These are phyloP conservation scores for Cicer chorassanicum DNA, from an alignment of 306 rosid species.

Conservation along the genomic window DNA sequence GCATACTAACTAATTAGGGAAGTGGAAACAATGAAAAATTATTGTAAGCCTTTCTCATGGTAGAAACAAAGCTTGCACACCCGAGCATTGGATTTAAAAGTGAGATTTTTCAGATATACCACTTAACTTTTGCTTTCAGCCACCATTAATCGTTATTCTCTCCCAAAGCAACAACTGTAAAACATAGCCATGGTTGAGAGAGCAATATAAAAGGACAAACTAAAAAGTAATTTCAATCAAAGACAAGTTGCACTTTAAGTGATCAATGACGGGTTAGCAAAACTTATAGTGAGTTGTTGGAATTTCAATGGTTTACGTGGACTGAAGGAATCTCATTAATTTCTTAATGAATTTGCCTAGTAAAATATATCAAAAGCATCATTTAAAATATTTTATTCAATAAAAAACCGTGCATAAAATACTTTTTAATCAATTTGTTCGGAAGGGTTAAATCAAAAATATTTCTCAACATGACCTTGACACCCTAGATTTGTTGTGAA, in stretches of 20 bases:
- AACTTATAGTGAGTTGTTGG: slow-evolving; percentile 88
- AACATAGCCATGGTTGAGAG: slow-evolving; percentile 1
- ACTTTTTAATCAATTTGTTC: too few relatives aligned
- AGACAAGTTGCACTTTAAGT: slow-evolving; percentile 67
- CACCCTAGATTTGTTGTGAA: too few relatives aligned
- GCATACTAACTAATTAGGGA: neutral
- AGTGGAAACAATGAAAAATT: slow-evolving; percentile 12
- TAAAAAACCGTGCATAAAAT: too few relatives aligned
- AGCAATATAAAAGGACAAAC: neutral
- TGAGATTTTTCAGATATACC: slow-evolving; percentile 74
- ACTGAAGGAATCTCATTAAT: slow-evolving; percentile 71
- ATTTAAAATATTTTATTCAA: too few relatives aligned
- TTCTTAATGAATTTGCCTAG: too few relatives aligned
- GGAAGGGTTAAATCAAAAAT: too few relatives aligned
- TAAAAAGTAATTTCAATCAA: neutral
- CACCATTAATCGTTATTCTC: slow-evolving; percentile 82
- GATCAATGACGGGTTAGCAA: slow-evolving; percentile 88
- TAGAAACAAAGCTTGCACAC: slow-evolving; percentile 41
- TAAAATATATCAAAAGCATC: too few relatives aligned
- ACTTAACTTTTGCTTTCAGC: slow-evolving; percentile 72
- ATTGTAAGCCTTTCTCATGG: slow-evolving; percentile 1
- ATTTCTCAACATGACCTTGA: too few relatives aligned
- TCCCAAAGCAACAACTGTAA: slow-evolving; percentile 82
- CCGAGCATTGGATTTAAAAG: slow-evolving; percentile 88
- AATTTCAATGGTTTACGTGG: slow-evolving; percentile 80